Base-by-base conservation (phyloP, 257 asterid genomes). In the Capsicum rhomboideum region DNA sequence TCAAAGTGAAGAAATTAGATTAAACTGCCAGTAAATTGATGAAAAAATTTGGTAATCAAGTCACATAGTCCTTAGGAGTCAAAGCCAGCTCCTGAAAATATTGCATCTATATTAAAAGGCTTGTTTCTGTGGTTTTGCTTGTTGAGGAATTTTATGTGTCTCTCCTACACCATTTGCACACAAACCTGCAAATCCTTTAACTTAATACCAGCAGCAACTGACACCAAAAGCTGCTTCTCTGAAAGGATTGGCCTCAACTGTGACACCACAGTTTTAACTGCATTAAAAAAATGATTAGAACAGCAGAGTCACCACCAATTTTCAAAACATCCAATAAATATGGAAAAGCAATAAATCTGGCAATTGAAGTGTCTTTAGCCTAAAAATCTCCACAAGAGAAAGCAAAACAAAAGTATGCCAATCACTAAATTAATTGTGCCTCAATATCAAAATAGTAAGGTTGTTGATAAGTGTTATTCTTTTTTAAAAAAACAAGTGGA, bases 181-280 rank as follows among this genome's bases (percentile, higher is more conserved):
- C 89, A 75, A 86, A 96, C 98, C 98, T 96, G 98, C 82, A 96
- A 90, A 89, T 94, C 97, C 86, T 92, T 94, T 82, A 93, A 86
- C 89, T 92, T 94, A 79, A 94, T 90, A 20, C 98, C 99, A n/a
- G 98, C 99, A 88, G 82, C 98, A 90, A 96, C 98, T 14, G 99
- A 93, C 54, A 96, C 98, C 89, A 96, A 85, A 85, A 96, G 93
- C 86, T 94, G 85, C 87, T 91, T 93, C 89, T 93, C 93, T 20
- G 98, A 90, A 68, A 96, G 92, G 80, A 86, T 83, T 50, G 98
- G 94, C 79, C 71, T 86, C 85, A 94, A 85, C 86, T 96, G 90
- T 88, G 90, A 83, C 79, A 93, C 88, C 87, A 88, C 99, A 37
- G 87, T 90, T 87, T 91, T 94, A 84, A 94, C 98, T 95, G 85